Base-by-base conservation (phyloP, 2,329 filamentous ascomycete genomes). In the Fusarium abutilonis region DNA sequence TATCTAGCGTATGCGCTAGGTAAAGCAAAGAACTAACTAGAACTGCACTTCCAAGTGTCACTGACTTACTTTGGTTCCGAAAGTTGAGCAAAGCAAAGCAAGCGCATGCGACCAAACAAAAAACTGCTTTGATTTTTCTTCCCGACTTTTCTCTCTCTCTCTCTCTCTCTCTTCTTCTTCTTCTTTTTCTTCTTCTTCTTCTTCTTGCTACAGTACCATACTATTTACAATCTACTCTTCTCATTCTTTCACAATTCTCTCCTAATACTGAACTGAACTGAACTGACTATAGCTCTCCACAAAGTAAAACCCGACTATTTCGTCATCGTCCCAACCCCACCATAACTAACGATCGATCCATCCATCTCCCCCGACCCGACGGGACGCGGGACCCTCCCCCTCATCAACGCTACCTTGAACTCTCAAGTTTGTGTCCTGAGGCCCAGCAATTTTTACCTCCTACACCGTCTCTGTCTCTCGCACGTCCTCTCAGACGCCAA, bases 311-410 rank as follows among this genome's bases (percentile, higher is more conserved):
- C 26, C 36, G 51, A 38, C 38, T 63, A 60, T 64, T 66, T 57
- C 63, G 63, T 66, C 63, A 66, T 66, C 58, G 41, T 59, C 49
- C 46, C 19, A 59, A 49, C 61, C 59, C 58, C 61, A 63, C 60
- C 46, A 65, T 49, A 63, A 40, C 46, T 13, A 11, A n/a, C 54
- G 42, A 51, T 63, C 56, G 47, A 64, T 65, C 59, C 35, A 52
- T 58, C 57, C 35, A 23, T 8, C 23, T 26, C 23, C 23, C 43
- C 55, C 59, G 59, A 66, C 46, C 54, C 63, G 35, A 56, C 19
- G 19, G 19, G 19, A 19, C 23, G 13, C 23, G 13, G 34, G 56
- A 60, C 47, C 50, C 47, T 60, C 63, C 54, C 63, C 63, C 57
- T 64, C 59, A 57, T 41, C 47, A 23, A 26, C 58, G 43, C 58